phyloP scores from a whole-genome alignment of 371 early-diverging fungal genomes.

The Lichtheimia ornata region DNA sequence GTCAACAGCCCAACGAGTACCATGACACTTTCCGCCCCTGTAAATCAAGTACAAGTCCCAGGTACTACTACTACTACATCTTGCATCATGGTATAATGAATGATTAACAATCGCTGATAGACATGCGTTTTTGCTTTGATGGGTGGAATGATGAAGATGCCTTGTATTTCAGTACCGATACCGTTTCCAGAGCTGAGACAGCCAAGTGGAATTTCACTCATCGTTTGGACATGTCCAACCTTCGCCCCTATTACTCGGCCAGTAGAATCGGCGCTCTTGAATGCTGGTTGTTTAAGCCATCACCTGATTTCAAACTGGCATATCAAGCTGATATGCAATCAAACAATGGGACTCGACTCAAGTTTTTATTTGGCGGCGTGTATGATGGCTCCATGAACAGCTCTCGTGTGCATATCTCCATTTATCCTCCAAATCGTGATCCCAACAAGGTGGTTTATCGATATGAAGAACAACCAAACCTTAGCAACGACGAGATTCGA shows the following conservation, averaged over 20 bases:
- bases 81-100: neutral
- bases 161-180: neutral
- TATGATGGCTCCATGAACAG: neutral
- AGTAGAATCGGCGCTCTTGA: neutral
- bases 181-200: neutral
- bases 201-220: neutral
- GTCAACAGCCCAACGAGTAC: neutral
- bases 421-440: slow-evolving; percentile 1
- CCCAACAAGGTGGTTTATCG: neutral
- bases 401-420: neutral
- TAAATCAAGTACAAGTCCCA: neutral
- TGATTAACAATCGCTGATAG: neutral
- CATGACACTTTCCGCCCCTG: neutral
- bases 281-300: slow-evolving; percentile 1
- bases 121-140: slow-evolving; percentile 30
- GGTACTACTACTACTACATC: neutral
- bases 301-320: neutral
- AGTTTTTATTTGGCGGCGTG: neutral
- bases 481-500: neutral
- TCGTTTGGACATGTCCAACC: neutral
- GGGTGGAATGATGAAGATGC: slow-evolving; percentile 9
- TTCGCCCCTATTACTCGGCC: neutral
- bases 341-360: neutral
- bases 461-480: neutral
- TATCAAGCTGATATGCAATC: neutral